Percentiles rank a stretch among this genome's conserved stretches.
Evolutionary conservation across 176 grass and related monocot genomes (phyloP).

Genomic region (Tillandsia leiboldiana): DNA sequence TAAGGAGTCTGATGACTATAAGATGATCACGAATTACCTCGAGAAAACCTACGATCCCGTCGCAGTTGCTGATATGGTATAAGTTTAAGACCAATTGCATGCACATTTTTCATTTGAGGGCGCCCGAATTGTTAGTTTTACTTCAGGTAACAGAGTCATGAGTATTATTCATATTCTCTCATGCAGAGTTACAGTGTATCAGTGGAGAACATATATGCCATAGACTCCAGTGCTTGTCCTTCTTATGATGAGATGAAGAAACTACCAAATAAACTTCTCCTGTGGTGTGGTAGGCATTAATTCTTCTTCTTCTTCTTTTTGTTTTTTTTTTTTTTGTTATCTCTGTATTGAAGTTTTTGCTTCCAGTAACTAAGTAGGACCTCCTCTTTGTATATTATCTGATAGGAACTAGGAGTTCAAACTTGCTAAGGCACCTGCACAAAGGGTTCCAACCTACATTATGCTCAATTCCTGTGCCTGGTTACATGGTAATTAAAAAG

Average conservation of each 20-base stretch:
- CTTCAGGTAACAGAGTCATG: no score
- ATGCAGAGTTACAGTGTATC: conserved; percentile 46
- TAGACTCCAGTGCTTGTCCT: conserved; percentile 44
- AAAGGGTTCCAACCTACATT: conserved; percentile 52
- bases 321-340: no score
- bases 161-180: neutral
- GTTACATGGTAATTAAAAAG: conserved; percentile 54
- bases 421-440: conserved; percentile 53
- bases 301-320: no score
- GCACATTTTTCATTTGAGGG: no score
- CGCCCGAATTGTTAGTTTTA: no score
- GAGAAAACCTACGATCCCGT: conserved; percentile 69
- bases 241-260: conserved; percentile 57
- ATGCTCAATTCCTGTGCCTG: conserved; percentile 62
- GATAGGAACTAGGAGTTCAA: conserved; percentile 71
- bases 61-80: conserved; percentile 53
- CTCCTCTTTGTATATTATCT: neutral
- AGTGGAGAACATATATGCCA: conserved; percentile 51
- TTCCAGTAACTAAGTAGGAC: neutral
- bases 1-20: conserved; percentile 62
- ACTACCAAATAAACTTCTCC: conserved; percentile 65
- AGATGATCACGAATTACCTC: conserved; percentile 71
- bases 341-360: neutral
- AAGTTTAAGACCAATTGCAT: neutral
- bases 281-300: conserved; percentile 67